Base-by-base conservation (phyloP, 495 filamentous ascomycete species). In the Daldinia vernicosa region DNA sequence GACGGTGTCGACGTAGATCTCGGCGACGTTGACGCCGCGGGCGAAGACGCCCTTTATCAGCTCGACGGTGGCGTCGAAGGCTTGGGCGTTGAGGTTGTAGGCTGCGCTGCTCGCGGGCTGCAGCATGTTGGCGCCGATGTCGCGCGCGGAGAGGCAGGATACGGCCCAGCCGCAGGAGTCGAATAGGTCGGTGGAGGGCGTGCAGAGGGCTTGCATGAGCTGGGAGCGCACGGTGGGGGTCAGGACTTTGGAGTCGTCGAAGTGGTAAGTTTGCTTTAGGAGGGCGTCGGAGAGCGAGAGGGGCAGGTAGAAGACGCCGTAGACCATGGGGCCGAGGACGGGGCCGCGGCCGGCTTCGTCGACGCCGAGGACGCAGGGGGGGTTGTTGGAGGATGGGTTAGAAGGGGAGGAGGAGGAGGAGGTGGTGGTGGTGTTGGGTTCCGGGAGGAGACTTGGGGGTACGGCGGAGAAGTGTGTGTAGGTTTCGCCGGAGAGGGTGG, bases 81-180 rank as follows among this genome's bases (percentile, higher is more conserved):
- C 95, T 79, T 98, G 95, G n/a, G 94, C 93, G 80, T 99, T 99
- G 60, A 99, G 85, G 76, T 99, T 99, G 80, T 97, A 97, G 1
- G 68, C 53, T 0, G 84, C 82, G 4, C 84, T 86, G 0, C 79
- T 78, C 43, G 78, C 70, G 12, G 93, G 84, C 28, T 85, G 84
- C 77, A 97, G 86, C 91, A 97, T 96, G 55, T 90, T 89, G 1
- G 92, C 85, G 19, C 86, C 86, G 59, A 97, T 97, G 78, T 95
- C 92, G 37, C 92, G 88, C 14, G 94, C 92, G 3, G 93, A 97
- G 61, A 98, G 89, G 12, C 90, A 80, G 5, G 90, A 88, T 5
- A 91, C 87, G 9, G 93, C 93, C 89, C 92, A 97, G 6, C 94
- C 94, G 79, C 92, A 96, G 5, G 85, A 83, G 17, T 80, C 64